Evolutionary conservation across 352 stramenopile genomes (phyloP).

Genomic region (Globisporangium uncinulatum): DNA sequence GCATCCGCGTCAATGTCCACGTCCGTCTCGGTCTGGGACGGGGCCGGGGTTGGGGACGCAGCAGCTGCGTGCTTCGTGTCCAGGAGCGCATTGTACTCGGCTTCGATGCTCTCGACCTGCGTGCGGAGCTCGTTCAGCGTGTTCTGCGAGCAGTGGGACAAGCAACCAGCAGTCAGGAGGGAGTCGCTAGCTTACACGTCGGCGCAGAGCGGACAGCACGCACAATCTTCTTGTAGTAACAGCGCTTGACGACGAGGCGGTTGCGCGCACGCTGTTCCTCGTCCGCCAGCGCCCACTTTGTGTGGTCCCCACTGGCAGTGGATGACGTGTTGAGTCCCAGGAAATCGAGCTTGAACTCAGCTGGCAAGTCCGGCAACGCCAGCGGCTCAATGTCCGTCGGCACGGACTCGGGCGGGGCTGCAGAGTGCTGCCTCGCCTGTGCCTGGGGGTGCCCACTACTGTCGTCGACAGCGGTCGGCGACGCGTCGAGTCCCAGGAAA

Average conservation of each 20-base stretch:
- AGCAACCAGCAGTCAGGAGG: too few relatives aligned
- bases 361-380: constrained; percentile 12
- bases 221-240: constrained; percentile 82
- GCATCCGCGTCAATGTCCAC: too few relatives aligned
- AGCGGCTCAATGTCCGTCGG: constrained; percentile 11
- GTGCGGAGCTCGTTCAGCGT: constrained; percentile 49
- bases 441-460: too few relatives aligned
- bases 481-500: constrained; percentile 14
- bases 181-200: too few relatives aligned
- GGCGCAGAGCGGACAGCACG: constrained; percentile 19
- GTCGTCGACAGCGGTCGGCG: too few relatives aligned
- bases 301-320: too few relatives aligned
- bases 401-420: constrained; percentile 9
- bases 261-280: constrained; percentile 55
- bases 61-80: constrained; percentile 21
- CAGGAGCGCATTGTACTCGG: constrained; percentile 28
- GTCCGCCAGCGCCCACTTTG: constrained; percentile 22
- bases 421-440: too few relatives aligned
- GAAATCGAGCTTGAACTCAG: constrained; percentile 17
- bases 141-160: too few relatives aligned
- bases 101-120: constrained; percentile 33
- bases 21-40: neutral
- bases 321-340: constrained; percentile 13
- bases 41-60: constrained; percentile 18
- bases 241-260: constrained; percentile 65